Evolutionary conservation across 2,329 filamentous ascomycete species (phyloP).

Genomic region (Colletotrichum coccodes): DNA sequence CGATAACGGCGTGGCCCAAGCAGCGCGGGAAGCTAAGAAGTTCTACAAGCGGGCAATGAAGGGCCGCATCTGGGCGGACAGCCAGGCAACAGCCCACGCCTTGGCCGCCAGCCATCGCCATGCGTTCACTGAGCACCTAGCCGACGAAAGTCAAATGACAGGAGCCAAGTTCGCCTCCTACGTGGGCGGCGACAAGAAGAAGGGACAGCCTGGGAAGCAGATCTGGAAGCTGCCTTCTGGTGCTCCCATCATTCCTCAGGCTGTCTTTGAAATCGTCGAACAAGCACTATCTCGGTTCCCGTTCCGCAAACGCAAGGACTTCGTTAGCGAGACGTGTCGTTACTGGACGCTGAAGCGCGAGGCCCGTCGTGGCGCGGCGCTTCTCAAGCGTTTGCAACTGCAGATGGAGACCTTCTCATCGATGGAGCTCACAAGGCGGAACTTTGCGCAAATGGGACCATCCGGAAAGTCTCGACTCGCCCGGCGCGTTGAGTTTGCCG

Average conservation of each 20-base stretch:
- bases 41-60: slow-evolving; percentile 93
- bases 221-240: slow-evolving; percentile 95
- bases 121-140: slow-evolving; percentile 73
- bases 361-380: slow-evolving; percentile 86
- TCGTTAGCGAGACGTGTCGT: slow-evolving; percentile 89
- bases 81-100: slow-evolving; percentile 82
- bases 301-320: slow-evolving; percentile 87
- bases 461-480: slow-evolving; percentile 81
- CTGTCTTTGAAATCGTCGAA: slow-evolving; percentile 88
- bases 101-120: slow-evolving; percentile 78
- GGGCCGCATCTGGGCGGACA: slow-evolving; percentile 91
- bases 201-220: slow-evolving; percentile 73
- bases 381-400: slow-evolving; percentile 91
- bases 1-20: slow-evolving; percentile 84
- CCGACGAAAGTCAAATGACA: slow-evolving; percentile 85
- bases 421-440: slow-evolving; percentile 94
- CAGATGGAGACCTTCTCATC: slow-evolving; percentile 97
- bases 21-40: slow-evolving; percentile 84
- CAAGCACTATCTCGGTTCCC: slow-evolving; percentile 84
- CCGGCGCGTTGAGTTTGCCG: slow-evolving; percentile 88
- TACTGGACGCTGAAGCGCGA: slow-evolving; percentile 99
- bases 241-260: slow-evolving; percentile 91
- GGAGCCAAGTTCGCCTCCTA: slow-evolving; percentile 83
- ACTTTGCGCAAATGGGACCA: slow-evolving; percentile 95
- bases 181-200: slow-evolving; percentile 77